Conservation (phyloP, 2,329 filamentous ascomycete genomes). For the Neonectria faginata region DNA sequence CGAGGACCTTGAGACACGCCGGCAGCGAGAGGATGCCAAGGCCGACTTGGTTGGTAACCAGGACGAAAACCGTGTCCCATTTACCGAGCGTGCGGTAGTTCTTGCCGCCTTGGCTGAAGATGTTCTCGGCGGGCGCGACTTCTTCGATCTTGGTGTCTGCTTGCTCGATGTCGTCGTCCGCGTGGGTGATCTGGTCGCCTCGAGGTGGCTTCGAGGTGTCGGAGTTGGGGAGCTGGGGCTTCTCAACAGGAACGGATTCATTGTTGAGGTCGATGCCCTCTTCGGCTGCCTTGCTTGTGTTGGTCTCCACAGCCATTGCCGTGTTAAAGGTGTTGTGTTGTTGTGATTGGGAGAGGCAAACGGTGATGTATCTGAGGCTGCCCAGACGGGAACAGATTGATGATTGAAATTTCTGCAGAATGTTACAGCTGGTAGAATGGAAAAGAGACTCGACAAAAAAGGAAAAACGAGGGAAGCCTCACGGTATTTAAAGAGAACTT, state of each 20-base stretch:
- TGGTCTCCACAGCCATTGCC: neutral
- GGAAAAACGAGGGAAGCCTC: too few species aligned
- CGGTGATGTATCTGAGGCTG: neutral
- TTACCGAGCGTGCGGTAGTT: slow-evolving; percentile 45
- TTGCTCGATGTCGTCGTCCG: neutral
- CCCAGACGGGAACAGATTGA: neutral
- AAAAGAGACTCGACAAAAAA: neutral
- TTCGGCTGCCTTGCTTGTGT: neutral
- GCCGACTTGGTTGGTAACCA: slow-evolving; percentile 47
- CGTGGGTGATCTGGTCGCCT: neutral
- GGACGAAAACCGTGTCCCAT: slow-evolving; percentile 46
- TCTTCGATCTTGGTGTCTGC: neutral
- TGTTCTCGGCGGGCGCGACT: slow-evolving; percentile 33
- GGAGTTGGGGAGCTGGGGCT: neutral
- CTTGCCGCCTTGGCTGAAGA: slow-evolving; percentile 46
- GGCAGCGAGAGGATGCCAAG: slow-evolving; percentile 71
- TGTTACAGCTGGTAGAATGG: neutral
- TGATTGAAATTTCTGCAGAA: neutral
- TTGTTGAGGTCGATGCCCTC: neutral
- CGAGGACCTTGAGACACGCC: slow-evolving; percentile 74
- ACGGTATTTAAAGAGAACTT: neutral
- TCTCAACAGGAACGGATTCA: neutral
- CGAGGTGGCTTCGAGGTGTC: neutral
- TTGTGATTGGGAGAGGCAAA: neutral
- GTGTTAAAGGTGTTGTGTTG: neutral